Conservation (phyloP, 257 asterid genomes). For the Agastache rugosa region DNA sequence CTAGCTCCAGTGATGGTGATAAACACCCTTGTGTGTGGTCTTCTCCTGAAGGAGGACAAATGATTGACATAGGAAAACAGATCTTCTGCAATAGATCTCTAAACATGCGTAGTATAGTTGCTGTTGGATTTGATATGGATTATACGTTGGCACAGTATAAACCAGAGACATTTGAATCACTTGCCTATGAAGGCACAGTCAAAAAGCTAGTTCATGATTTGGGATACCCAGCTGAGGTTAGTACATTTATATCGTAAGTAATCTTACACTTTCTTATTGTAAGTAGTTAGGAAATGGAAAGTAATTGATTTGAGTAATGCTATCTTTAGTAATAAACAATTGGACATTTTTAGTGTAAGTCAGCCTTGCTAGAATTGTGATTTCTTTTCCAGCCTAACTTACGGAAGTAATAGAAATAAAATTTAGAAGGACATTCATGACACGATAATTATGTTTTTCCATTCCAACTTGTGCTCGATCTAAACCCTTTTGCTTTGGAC, state of each 20-base stretch:
- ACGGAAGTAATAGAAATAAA: slow-evolving; percentile 5
- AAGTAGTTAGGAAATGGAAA: slow-evolving; percentile 33
- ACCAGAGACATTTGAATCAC: slow-evolving; percentile 93
- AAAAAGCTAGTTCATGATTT: slow-evolving; percentile 84
- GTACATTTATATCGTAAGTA: slow-evolving; percentile 29
- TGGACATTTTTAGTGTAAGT: background rate
- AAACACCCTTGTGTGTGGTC: slow-evolving; percentile 68
- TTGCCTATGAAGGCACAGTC: slow-evolving; percentile 91
- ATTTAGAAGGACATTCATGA: slow-evolving; percentile 10
- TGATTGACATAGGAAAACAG: slow-evolving; percentile 69
- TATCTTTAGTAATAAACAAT: slow-evolving; percentile 22
- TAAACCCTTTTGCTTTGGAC: slow-evolving; percentile 25
- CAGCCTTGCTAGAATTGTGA: slow-evolving; percentile 28
- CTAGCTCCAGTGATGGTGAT: slow-evolving; percentile 42
- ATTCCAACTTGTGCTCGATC: slow-evolving; percentile 21
- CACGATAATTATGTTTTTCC: slow-evolving; percentile 14
- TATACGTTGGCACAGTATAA: slow-evolving; percentile 94
- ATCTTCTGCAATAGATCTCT: slow-evolving; percentile 94
- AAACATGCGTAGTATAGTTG: slow-evolving; percentile 86
- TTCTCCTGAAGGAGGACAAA: slow-evolving; percentile 77
- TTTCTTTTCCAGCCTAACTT: slow-evolving; percentile 1
- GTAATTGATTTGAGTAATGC: slow-evolving; percentile 21
- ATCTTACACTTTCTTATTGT: slow-evolving; percentile 6
- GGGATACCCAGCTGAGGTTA: slow-evolving; percentile 92
- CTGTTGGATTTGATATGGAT: slow-evolving; percentile 99